A percentile compares a stretch with the other conserved stretches of the same genome.
phyloP scores from a whole-genome alignment of 202 grass and related monocot genomes.

The Hordeum pubiflorum region DNA sequence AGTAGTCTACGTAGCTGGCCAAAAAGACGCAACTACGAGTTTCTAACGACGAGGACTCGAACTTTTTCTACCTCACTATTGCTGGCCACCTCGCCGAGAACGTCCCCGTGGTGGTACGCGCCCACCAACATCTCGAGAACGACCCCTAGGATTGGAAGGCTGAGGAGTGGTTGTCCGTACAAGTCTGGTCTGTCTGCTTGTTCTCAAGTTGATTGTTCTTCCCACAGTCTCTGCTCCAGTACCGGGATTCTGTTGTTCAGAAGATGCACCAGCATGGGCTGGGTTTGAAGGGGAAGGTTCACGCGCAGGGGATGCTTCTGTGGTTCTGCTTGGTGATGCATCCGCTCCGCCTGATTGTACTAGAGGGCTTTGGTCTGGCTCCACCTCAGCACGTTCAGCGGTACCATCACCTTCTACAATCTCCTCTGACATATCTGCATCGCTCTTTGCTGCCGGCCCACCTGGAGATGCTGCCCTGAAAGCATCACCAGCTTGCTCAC shows the following conservation, averaged over 20 bases:
- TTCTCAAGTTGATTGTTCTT: constrained; percentile 55
- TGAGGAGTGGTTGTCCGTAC: constrained; percentile 5
- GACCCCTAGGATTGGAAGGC: constrained; percentile 29
- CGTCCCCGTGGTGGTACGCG: constrained; percentile 39
- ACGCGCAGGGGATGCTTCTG: constrained; percentile 36
- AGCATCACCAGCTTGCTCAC: constrained; percentile 32
- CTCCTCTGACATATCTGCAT: constrained; percentile 49
- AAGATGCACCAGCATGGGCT: constrained; percentile 24
- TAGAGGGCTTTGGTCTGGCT: constrained; percentile 39
- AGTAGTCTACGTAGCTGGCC: background rate
- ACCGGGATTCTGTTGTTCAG: constrained; percentile 31
- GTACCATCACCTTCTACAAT: constrained; percentile 33
- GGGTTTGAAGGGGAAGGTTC: constrained; percentile 40
- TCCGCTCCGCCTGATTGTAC: constrained; percentile 33
- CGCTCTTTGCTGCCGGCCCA: constrained; percentile 37
- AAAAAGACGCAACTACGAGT: background rate
- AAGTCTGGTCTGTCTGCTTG: constrained; percentile 27
- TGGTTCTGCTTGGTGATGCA: constrained; percentile 37
- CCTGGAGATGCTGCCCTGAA: constrained; percentile 39
- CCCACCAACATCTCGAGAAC: constrained; percentile 27
- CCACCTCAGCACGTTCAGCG: constrained; percentile 31
- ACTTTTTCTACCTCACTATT: background rate
- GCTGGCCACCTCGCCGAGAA: constrained; percentile 42
- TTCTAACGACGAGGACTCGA: background rate
- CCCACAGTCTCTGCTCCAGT: constrained; percentile 24